Conservation (phyloP, 1,284 basidiomycete genomes). For the Malassezia brasiliensis region DNA sequence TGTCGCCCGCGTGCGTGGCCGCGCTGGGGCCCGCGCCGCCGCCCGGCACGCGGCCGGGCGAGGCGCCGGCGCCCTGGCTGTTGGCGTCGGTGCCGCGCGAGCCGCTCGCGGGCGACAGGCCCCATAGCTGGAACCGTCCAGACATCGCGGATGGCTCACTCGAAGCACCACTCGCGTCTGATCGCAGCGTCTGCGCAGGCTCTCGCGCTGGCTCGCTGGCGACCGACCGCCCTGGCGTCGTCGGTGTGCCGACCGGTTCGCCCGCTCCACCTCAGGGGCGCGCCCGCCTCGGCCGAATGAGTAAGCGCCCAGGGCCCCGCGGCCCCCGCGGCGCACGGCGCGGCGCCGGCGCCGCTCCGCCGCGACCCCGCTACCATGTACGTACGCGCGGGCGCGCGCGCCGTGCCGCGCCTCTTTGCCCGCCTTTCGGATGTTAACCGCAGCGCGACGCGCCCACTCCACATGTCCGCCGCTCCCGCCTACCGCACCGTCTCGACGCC, state of each 20-base stretch:
- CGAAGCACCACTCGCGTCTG: neutral
- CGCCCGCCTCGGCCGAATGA: constrained; percentile 1
- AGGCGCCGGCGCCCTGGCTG: neutral
- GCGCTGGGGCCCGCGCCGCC: neutral
- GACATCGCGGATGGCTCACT: neutral
- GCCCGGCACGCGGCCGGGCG: neutral
- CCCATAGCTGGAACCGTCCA: neutral
- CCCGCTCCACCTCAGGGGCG: neutral
- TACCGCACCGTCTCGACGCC: constrained; percentile 42
- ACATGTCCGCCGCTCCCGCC: constrained; percentile 5
- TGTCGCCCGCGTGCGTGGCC: neutral
- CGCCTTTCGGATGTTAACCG: neutral
- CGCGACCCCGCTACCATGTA: neutral
- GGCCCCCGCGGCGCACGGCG: no score
- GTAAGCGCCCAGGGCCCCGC: neutral
- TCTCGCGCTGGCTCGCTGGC: neutral
- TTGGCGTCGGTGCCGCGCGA: neutral
- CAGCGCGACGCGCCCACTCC: neutral
- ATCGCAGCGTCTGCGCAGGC: neutral
- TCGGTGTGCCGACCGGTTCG: neutral
- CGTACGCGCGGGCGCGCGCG: neutral
- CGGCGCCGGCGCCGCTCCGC: no score
- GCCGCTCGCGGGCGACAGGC: neutral
- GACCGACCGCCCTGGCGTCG: neutral
- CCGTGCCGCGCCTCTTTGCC: no score